Evolutionary conservation across 352 stramenopile species (phyloP).

Genomic region (Discostella stelligera): DNA sequence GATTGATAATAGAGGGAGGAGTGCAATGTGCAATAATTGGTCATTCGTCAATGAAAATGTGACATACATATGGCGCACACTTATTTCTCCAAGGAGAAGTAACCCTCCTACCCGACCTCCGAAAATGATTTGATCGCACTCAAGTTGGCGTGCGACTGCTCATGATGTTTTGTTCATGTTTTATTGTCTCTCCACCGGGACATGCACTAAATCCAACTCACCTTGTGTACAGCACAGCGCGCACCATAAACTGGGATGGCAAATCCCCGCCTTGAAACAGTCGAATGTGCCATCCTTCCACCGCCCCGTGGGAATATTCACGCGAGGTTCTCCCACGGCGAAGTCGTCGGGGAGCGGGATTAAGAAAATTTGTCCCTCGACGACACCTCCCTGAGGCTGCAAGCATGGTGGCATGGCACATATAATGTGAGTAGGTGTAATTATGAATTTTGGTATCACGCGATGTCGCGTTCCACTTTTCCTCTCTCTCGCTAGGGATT

Average conservation of each 20-base stretch:
- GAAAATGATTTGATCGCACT: too few species aligned
- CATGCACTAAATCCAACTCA: slow-evolving; percentile 35
- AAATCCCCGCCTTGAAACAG: slow-evolving; percentile 55
- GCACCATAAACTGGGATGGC: slow-evolving; percentile 69
- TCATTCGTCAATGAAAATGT: slow-evolving; percentile 3
- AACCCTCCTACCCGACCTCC: too few species aligned
- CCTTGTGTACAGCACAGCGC: slow-evolving; percentile 67
- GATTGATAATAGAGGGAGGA: background rate
- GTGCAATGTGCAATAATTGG: background rate
- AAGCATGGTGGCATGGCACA: too few species aligned
- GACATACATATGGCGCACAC: too few species aligned
- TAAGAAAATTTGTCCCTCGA: slow-evolving; percentile 76
- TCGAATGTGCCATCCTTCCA: slow-evolving; percentile 81
- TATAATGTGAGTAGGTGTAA: too few species aligned
- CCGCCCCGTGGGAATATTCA: slow-evolving; percentile 65
- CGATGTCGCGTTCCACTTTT: background rate
- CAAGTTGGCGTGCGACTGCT: too few species aligned
- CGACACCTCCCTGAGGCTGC: slow-evolving; percentile 61
- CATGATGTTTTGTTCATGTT: too few species aligned
- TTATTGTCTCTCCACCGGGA: too few species aligned
- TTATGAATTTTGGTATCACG: too few species aligned
- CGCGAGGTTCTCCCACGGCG: slow-evolving; percentile 35
- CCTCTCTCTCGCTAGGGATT: too few species aligned
- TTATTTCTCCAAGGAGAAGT: too few species aligned
- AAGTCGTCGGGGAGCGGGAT: slow-evolving; percentile 56